phyloP scores from a whole-genome alignment of 202 grass and related monocot species.

The Zoysia matrella region DNA sequence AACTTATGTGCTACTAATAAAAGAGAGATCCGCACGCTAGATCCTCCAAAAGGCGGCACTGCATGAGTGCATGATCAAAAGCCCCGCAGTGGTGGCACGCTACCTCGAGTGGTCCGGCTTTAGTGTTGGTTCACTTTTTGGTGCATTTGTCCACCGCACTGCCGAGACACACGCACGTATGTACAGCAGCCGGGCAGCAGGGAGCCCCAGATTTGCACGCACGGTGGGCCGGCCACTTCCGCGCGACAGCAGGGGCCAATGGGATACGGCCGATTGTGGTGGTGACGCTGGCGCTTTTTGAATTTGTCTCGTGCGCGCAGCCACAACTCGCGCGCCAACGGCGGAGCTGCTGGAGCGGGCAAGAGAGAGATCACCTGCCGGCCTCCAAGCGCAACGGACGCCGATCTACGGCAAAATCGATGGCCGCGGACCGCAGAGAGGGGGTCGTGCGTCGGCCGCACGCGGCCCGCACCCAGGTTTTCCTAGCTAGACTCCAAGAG shows the following conservation, averaged over 20 bases:
- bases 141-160: conserved; percentile 1
- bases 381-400: background rate
- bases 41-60: background rate
- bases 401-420: background rate
- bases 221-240: conserved; percentile 18
- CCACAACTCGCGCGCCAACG: background rate
- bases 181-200: background rate
- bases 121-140: background rate
- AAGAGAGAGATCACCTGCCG: background rate
- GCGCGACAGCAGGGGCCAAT: background rate
- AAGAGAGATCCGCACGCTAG: conserved; percentile 5
- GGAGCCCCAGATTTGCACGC: conserved; percentile 15
- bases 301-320: background rate
- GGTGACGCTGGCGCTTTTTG: background rate
- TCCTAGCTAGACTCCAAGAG: too few species aligned
- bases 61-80: background rate
- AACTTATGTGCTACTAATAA: conserved; percentile 10
- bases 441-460: background rate
- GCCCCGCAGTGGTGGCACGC: background rate
- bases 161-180: background rate
- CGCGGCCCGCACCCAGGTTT: too few species aligned
- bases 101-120: background rate
- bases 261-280: background rate
- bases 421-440: background rate
- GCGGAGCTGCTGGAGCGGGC: background rate